Evolutionary conservation across 2,329 filamentous ascomycete species (phyloP).

Genomic region (Parastagonospora nodorum): DNA sequence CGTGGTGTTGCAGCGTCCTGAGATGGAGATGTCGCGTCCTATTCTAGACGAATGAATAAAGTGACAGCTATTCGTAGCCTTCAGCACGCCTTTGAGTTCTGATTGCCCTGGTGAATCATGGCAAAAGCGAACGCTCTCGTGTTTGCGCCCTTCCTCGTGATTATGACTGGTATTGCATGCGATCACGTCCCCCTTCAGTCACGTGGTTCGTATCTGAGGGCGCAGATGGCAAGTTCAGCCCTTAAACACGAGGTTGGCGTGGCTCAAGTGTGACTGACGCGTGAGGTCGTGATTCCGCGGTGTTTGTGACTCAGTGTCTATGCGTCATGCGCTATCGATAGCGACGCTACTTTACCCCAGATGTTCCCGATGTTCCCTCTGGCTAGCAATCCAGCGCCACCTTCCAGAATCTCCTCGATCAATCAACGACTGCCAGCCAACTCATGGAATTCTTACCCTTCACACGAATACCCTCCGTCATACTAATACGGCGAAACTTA

Average conservation of each 20-base stretch:
- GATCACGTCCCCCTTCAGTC: background rate
- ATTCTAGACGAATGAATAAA: background rate
- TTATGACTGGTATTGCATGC: background rate
- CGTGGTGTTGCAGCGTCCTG: slow-evolving; percentile 50
- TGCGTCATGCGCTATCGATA: slow-evolving; percentile 15
- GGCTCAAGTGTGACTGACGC: background rate
- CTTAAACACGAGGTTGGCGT: background rate
- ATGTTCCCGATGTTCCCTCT: slow-evolving; percentile 7
- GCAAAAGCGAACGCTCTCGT: slow-evolving; percentile 12
- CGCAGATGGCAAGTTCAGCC: background rate
- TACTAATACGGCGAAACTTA: slow-evolving; percentile 31
- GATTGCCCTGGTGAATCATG: background rate
- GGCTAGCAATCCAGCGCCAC: slow-evolving; percentile 15
- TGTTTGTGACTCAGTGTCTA: slow-evolving; percentile 18
- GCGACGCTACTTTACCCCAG: slow-evolving; percentile 14
- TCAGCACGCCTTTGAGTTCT: too few relatives aligned
- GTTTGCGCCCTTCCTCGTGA: slow-evolving; percentile 25
- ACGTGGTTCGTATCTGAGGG: background rate
- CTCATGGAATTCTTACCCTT: slow-evolving; percentile 40
- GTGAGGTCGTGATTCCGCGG: background rate
- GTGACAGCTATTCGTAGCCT: background rate
- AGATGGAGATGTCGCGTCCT: background rate
- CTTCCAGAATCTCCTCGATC: slow-evolving; percentile 11
- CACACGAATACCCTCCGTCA: slow-evolving; percentile 25
- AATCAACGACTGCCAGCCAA: slow-evolving; percentile 36